phyloP scores from a whole-genome alignment of 2,329 filamentous ascomycete genomes.

The Rutstroemia sp. region DNA sequence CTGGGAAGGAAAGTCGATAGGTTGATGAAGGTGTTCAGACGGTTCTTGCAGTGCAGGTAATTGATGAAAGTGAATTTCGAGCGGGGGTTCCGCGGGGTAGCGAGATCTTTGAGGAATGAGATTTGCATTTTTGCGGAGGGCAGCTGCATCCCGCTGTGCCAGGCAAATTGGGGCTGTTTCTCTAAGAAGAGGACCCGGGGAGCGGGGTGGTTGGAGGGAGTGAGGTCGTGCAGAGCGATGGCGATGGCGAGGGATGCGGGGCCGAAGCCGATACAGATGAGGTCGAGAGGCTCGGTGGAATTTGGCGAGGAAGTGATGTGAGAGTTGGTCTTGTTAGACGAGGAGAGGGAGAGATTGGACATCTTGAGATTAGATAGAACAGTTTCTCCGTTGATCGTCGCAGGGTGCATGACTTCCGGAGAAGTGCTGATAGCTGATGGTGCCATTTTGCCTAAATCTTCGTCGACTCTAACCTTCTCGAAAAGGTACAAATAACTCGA shows the following conservation, averaged over 20 bases:
- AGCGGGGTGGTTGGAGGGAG: conserved; percentile 36
- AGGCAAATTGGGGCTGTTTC: conserved; percentile 74
- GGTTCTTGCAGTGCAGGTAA: conserved; percentile 73
- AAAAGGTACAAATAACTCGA: not conserved
- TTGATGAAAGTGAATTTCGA: conserved; percentile 95
- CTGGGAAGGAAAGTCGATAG: conserved; percentile 81
- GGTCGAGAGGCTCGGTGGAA: conserved; percentile 62
- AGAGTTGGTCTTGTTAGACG: not conserved
- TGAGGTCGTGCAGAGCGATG: conserved; percentile 74
- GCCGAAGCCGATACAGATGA: conserved; percentile 88
- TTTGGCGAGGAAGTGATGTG: not conserved
- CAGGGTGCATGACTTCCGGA: conserved; percentile 1
- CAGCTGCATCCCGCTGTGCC: conserved; percentile 94
- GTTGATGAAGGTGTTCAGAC: conserved; percentile 89
- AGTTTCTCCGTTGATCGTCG: conserved; percentile 1
- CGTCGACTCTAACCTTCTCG: no score
- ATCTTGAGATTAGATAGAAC: not conserved
- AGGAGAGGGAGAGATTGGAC: conserved; percentile 2
- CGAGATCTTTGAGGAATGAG: conserved; percentile 93
- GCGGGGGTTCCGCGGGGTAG: conserved; percentile 77
- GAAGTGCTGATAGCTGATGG: conserved; percentile 22
- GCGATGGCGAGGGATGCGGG: conserved; percentile 86
- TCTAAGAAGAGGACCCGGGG: conserved; percentile 84
- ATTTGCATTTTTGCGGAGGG: conserved; percentile 96
- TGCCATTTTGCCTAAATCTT: conserved; percentile 14